Conservation (phyloP, 495 filamentous ascomycete genomes). For the Aspergillus homomorphus region DNA sequence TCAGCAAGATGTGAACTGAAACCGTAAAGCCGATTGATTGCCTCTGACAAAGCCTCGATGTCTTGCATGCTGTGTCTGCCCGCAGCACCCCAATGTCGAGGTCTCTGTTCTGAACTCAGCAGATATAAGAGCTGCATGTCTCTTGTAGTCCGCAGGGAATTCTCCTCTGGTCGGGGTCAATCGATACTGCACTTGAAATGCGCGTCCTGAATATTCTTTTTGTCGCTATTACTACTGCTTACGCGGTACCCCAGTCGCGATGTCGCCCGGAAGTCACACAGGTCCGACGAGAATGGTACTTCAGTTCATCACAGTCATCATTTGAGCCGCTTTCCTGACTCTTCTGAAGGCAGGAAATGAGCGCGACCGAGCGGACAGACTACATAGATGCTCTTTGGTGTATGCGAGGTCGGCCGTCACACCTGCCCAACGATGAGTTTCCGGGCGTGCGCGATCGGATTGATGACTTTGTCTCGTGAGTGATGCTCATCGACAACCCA, state of each 20-base stretch:
- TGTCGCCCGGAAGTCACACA: not conserved
- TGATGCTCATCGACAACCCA: conserved; percentile 18
- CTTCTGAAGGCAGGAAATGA: conserved; percentile 38
- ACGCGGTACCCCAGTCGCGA: not conserved
- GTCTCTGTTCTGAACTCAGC: too few relatives aligned
- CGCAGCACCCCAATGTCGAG: too few relatives aligned
- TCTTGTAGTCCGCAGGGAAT: not conserved
- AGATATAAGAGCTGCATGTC: not conserved
- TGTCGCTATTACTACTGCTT: not conserved
- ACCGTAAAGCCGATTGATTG: too few relatives aligned
- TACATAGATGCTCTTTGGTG: conserved; percentile 50
- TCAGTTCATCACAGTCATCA: not conserved
- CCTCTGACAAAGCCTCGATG: too few relatives aligned
- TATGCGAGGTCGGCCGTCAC: conserved; percentile 42
- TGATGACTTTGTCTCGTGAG: conserved; percentile 55
- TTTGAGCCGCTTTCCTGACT: not conserved
- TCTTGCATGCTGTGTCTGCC: too few relatives aligned
- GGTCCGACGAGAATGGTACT: not conserved
- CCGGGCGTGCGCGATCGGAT: conserved; percentile 50
- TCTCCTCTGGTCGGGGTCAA: not conserved
- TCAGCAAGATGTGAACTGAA: too few relatives aligned
- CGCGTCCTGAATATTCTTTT: not conserved
- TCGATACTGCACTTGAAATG: not conserved
- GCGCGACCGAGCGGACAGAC: conserved; percentile 29
- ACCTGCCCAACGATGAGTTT: conserved; percentile 35